Evolutionary conservation across 208 protist species (phyloP), one percentile per base, ranked within the genome.

Genomic region (Acanthamoeba triangularis): DNA sequence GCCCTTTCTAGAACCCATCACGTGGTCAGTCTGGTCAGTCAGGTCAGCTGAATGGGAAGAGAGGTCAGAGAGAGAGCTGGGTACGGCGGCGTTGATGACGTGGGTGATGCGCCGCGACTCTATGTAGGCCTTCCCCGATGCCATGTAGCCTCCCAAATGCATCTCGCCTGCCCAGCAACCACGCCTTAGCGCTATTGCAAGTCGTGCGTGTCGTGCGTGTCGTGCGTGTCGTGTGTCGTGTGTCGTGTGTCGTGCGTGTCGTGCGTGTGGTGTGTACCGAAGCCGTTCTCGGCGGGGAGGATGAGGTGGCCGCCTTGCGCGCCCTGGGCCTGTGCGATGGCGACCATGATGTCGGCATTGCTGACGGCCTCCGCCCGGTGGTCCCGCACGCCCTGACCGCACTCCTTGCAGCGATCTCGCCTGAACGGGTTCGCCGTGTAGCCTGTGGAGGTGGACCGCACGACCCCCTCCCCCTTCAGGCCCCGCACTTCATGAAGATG

Each of bases 71-170:
- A 1, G 37, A 4, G 37, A 4, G 37, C 3, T 1, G 37, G 2
- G 33, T 82, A 82, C 74, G 52, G 82, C 82, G 11, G 82, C 30
- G 54, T 90, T 90, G 30, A 90, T 7, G 54, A 90, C 82, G 82
- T 90, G 82, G 16, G 82, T 90, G 54, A 90, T 90, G 82, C 54
- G 47, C 14, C n/a, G 52, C 7, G 47, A 47, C 33, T 90, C 54
- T 7, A 90, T 49, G 54, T 67, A 90, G 49, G 47, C 2, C 54
- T 59, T 65, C 18, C 52, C 25, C 30, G 82, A 59, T 0, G 82
- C 41, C 54, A 67, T 59, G 54, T 44, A 90, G 28, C 82, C 49
- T 11, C 82, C 82, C 82, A 90, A 37, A 25, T 90, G 54, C 5
- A 90, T 5, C 28, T 35, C 82, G 18, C 82, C 82, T 65, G 52